These are phyloP conservation scores for Retiboletus flavoniger DNA, from an alignment of 1,284 basidiomycete genomes.

Conservation along the genomic window DNA sequence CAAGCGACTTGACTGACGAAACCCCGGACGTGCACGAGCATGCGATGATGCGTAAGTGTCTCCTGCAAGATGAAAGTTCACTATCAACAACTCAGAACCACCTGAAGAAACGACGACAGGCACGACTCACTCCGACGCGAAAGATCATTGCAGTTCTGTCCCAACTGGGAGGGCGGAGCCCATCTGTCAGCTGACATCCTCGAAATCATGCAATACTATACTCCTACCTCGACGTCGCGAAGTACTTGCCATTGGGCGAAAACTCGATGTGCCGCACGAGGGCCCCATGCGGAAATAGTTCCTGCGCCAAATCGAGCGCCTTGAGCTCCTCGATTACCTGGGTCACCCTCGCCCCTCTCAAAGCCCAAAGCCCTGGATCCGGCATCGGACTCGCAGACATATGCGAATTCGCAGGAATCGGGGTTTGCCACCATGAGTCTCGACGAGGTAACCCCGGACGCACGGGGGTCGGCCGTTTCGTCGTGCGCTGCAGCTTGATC, in stretches of 20 bases:
- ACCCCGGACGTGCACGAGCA: conserved; percentile 69
- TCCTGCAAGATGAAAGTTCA: conserved; percentile 38
- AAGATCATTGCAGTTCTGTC: conserved; percentile 74
- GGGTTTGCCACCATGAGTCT: conserved; percentile 32
- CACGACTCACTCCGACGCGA: conserved; percentile 55
- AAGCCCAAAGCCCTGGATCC: conserved; percentile 39
- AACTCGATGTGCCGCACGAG: conserved; percentile 41
- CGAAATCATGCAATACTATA: neutral
- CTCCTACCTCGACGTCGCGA: conserved; percentile 37
- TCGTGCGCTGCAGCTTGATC: conserved; percentile 32
- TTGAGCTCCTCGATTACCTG: conserved; percentile 57
- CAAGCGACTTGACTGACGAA: conserved; percentile 80
- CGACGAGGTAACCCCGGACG: conserved; percentile 28
- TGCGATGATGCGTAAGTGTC: conserved; percentile 56
- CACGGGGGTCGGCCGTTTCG: conserved; percentile 17
- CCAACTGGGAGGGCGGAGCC: conserved; percentile 49
- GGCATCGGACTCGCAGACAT: conserved; percentile 35
- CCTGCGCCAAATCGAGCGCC: conserved; percentile 54
- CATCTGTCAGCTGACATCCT: conserved; percentile 4
- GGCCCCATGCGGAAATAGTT: conserved; percentile 35
- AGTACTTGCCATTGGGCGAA: conserved; percentile 38
- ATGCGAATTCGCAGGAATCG: conserved; percentile 17
- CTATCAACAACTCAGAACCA: neutral
- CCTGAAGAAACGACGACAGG: neutral
- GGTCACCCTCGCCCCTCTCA: conserved; percentile 53